Evolutionary conservation across 2,329 filamentous ascomycete species (phyloP).

Genomic region (Stagonosporopsis vannaccii): DNA sequence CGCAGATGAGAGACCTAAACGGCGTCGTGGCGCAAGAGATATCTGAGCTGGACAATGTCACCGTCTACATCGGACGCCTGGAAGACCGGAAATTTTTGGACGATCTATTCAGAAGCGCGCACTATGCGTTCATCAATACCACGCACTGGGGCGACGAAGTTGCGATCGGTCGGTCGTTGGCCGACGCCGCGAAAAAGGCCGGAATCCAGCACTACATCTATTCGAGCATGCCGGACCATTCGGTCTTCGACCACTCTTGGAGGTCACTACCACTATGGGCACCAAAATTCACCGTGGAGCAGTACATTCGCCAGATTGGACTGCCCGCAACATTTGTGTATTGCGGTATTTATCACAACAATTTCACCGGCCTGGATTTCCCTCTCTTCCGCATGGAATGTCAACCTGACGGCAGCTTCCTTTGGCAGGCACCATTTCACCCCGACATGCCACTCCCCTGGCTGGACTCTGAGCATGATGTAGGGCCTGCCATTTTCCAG

Average conservation of each 20-base stretch:
- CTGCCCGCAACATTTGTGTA: constrained; percentile 93
- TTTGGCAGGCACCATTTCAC: constrained; percentile 94
- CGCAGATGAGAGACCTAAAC: constrained; percentile 86
- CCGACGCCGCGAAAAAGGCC: constrained; percentile 84
- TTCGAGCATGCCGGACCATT: constrained; percentile 96
- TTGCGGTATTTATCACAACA: constrained; percentile 98
- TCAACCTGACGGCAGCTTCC: constrained; percentile 81
- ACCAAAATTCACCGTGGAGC: constrained; percentile 89
- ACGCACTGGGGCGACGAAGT: constrained; percentile 96
- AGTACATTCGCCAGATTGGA: constrained; percentile 83
- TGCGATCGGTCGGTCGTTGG: constrained; percentile 84
- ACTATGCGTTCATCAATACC: constrained; percentile 96
- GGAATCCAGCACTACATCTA: constrained; percentile 93
- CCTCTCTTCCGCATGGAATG: constrained; percentile 96
- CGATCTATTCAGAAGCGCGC: constrained; percentile 80
- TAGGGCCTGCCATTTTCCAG: constrained; percentile 89
- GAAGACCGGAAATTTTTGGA: constrained; percentile 79
- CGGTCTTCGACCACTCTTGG: constrained; percentile 77
- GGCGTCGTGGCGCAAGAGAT: constrained; percentile 90
- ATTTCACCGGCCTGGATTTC: constrained; percentile 92
- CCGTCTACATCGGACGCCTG: constrained; percentile 69
- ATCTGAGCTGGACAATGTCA: constrained; percentile 80
- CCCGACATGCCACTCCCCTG: constrained; percentile 88
- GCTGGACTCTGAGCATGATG: constrained; percentile 95
- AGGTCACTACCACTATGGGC: constrained; percentile 89